phyloP scores from a whole-genome alignment of 2,329 filamentous ascomycete species.

The Fusarium sarcochroum region DNA sequence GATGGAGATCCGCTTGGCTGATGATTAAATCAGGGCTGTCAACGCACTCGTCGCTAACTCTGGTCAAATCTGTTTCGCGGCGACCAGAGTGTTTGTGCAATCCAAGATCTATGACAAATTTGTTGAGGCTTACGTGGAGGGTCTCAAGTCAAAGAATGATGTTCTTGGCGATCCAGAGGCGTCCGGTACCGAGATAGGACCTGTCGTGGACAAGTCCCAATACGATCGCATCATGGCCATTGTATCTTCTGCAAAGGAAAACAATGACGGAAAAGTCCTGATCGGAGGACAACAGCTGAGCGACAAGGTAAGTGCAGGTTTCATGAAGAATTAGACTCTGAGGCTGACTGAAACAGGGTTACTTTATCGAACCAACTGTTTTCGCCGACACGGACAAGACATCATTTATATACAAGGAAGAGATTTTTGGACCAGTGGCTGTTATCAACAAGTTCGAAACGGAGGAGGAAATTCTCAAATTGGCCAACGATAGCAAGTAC shows the following conservation, averaged over 20 bases:
- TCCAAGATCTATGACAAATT: too few relatives aligned
- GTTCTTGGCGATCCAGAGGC: background rate
- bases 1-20: too few relatives aligned
- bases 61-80: background rate
- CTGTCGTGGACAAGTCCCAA: background rate
- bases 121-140: background rate
- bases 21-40: too few relatives aligned
- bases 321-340: too few relatives aligned
- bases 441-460: background rate
- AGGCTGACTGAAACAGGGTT: background rate
- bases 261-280: too few relatives aligned
- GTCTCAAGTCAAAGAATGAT: too few relatives aligned
- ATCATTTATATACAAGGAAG: background rate
- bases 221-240: too few relatives aligned
- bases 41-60: background rate
- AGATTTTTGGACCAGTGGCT: background rate
- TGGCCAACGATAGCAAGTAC: slow-evolving; percentile 8
- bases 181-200: background rate
- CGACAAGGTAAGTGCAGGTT: too few relatives aligned
- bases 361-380: background rate
- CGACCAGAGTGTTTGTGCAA: too few relatives aligned
- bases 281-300: too few relatives aligned
- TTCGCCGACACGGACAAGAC: background rate
- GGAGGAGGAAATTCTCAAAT: slow-evolving; percentile 6
- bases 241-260: too few relatives aligned